phyloP scores from a whole-genome alignment of 495 filamentous ascomycete genomes.

The Neurospora sp. region DNA sequence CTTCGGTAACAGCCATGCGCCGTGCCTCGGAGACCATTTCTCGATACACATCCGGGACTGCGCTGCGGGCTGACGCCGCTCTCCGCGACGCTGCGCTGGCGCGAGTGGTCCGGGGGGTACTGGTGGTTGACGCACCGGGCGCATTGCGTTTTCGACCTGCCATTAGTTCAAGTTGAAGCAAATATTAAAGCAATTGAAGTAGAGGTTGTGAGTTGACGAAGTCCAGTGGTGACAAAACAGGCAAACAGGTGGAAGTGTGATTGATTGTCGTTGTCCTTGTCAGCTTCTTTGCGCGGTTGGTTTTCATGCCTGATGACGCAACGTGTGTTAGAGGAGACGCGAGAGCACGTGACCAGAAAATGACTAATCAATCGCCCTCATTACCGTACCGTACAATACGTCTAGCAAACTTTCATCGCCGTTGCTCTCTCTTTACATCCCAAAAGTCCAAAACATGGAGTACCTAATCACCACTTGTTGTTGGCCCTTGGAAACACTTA shows the following conservation, averaged over 20 bases:
- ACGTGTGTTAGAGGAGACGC: not conserved
- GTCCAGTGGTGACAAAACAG: not conserved
- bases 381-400: not conserved
- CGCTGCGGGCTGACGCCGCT: not conserved
- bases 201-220: not conserved
- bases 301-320: not conserved
- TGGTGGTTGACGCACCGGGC: not conserved
- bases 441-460: not conserved
- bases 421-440: not conserved
- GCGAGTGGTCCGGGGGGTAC: conserved; percentile 7
- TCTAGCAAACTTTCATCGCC: not conserved
- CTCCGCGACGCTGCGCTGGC: conserved; percentile 4
- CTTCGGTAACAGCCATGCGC: not conserved
- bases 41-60: conserved; percentile 10
- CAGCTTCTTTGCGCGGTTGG: not conserved
- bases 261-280: not conserved
- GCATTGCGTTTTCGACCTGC: conserved; percentile 17
- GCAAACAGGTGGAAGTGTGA: not conserved
- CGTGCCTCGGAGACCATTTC: conserved; percentile 12
- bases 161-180: conserved; percentile 1
- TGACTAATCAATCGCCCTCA: not conserved
- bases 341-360: not conserved
- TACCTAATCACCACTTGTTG: not conserved
- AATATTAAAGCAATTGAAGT: not conserved
- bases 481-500: not conserved